Percentiles rank a stretch among this genome's conserved stretches.
Conservation (phyloP, 169 alveolate species). For the Theileria parva region DNA sequence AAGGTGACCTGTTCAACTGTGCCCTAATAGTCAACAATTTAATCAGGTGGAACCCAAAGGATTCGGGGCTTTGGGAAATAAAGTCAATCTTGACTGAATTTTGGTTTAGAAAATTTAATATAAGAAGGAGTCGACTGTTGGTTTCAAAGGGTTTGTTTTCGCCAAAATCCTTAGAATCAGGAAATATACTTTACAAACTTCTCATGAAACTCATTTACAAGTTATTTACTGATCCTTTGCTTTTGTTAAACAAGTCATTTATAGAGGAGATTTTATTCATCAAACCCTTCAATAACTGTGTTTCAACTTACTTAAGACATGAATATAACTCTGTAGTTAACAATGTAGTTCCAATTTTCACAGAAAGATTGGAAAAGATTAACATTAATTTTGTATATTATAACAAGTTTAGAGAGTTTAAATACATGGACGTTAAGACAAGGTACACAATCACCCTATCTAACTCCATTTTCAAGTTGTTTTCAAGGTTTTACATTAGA, state of each 20-base stretch:
- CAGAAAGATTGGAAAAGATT: background rate
- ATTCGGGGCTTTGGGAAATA: conserved; percentile 19
- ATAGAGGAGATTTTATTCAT: background rate
- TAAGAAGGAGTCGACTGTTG: background rate
- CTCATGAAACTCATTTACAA: background rate
- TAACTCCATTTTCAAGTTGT: conserved; percentile 1
- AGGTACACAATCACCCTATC: background rate
- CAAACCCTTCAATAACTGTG: conserved; percentile 21
- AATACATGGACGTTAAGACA: background rate
- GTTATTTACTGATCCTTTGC: conserved; percentile 4
- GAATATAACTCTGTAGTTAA: background rate
- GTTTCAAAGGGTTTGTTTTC: background rate
- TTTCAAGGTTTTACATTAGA: background rate
- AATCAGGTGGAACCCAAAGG: conserved; percentile 13
- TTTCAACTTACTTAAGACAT: conserved; percentile 9
- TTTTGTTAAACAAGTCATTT: background rate
- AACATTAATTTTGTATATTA: background rate
- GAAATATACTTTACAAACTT: background rate
- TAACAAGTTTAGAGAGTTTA: conserved; percentile 8
- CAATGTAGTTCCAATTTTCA: background rate
- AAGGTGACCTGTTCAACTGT: background rate
- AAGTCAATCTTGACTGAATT: conserved; percentile 6
- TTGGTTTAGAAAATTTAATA: conserved; percentile 21
- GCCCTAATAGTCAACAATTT: conserved; percentile 9
- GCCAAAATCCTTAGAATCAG: background rate